A percentile compares a stretch with the other conserved stretches of the same genome.
phyloP scores from a whole-genome alignment of 306 rosid species.

The Cicer judaicum region DNA sequence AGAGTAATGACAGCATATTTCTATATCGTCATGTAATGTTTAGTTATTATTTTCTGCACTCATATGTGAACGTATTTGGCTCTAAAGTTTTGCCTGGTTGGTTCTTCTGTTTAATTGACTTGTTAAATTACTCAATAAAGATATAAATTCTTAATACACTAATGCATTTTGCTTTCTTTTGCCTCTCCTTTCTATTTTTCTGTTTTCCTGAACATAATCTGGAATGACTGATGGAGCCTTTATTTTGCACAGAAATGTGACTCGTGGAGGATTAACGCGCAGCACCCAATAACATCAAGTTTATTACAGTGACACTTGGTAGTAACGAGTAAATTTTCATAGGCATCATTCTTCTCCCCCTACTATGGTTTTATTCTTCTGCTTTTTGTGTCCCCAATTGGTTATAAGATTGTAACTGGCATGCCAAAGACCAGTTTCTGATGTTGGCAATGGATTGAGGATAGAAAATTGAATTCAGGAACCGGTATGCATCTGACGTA shows the following conservation, averaged over 20 bases:
- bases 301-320: conserved; percentile 45
- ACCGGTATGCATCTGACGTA: conserved; percentile 85
- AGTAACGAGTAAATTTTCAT: conserved; percentile 40
- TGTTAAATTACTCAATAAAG: neutral
- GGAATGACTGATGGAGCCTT: conserved; percentile 24
- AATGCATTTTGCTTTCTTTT: conserved; percentile 2
- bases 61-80: neutral
- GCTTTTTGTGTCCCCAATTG: conserved; percentile 52
- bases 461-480: conserved; percentile 48
- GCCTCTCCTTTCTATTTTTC: neutral
- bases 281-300: conserved; percentile 85
- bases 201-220: conserved; percentile 18
- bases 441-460: conserved; percentile 49
- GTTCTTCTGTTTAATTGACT: neutral
- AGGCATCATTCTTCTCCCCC: conserved; percentile 54
- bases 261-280: conserved; percentile 91
- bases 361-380: conserved; percentile 40
- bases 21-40: neutral
- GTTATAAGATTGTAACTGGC: conserved; percentile 72
- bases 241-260: conserved; percentile 65
- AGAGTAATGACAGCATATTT: conserved; percentile 2
- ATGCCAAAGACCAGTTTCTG: conserved; percentile 57
- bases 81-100: neutral
- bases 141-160: neutral
- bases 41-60: neutral